Percentiles rank a stretch among this genome's conserved stretches.
phyloP scores from a whole-genome alignment of 148 eudicot species.

The Camellia sinensis region DNA sequence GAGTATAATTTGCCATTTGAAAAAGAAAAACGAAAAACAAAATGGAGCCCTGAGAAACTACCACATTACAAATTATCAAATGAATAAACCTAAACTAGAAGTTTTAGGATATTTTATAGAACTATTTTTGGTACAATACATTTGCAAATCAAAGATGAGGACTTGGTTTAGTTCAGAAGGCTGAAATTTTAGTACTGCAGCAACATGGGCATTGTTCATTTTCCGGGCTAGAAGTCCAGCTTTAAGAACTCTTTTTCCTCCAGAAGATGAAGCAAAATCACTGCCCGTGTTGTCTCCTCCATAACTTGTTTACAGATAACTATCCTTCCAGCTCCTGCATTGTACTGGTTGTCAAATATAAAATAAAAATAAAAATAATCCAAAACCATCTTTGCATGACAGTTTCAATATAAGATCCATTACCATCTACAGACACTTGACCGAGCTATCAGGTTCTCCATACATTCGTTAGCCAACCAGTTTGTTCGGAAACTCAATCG shows the following conservation, averaged over 20 bases:
- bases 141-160: not conserved
- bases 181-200: not conserved
- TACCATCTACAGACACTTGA: not conserved
- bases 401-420: not conserved
- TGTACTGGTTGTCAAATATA: not conserved
- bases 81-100: not conserved
- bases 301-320: no score
- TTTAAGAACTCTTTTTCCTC: not conserved
- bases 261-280: not conserved
- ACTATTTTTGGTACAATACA: not conserved
- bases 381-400: conserved; percentile 1
- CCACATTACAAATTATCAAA: not conserved
- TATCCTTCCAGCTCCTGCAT: not conserved
- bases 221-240: not conserved
- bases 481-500: no score
- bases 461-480: no score
- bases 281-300: not conserved
- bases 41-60: not conserved
- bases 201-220: not conserved
- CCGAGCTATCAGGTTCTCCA: no score
- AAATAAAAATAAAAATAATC: no score
- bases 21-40: no score
- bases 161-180: not conserved
- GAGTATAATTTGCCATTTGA: no score
- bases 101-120: not conserved